These are phyloP conservation scores for Ilex paraguariensis DNA, from an alignment of 305 asterid species.

Conservation along the genomic window DNA sequence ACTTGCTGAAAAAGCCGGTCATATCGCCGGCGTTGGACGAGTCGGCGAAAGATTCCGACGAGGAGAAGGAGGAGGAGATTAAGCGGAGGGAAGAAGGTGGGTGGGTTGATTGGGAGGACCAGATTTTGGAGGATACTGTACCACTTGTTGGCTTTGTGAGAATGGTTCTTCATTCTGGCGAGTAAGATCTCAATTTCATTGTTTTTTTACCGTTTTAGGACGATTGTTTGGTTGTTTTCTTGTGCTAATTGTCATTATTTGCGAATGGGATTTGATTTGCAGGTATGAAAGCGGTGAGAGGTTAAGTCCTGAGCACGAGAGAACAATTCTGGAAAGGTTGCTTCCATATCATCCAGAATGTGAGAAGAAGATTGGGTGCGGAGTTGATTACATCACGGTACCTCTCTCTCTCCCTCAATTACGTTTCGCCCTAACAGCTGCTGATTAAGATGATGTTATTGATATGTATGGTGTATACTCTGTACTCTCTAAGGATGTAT, in stretches of 20 bases:
- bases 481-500: too few species aligned
- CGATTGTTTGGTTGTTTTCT: too few species aligned
- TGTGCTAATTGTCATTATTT: background rate
- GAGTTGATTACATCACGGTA: conserved; percentile 81
- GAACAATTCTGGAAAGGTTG: conserved; percentile 67
- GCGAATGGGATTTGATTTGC: conserved; percentile 17
- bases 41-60: conserved; percentile 24
- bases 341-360: conserved; percentile 88
- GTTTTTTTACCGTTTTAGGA: background rate
- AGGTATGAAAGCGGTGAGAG: conserved; percentile 79
- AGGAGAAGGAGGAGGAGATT: conserved; percentile 22
- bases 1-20: conserved; percentile 63
- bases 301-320: conserved; percentile 80
- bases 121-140: conserved; percentile 89
- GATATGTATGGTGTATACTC: too few species aligned
- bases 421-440: too few species aligned
- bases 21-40: conserved; percentile 32
- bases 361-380: conserved; percentile 77
- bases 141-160: conserved; percentile 93
- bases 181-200: conserved; percentile 30
- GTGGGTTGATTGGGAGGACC: conserved; percentile 97
- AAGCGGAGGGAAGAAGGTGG: conserved; percentile 24
- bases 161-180: conserved; percentile 92
- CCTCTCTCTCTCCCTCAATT: conserved; percentile 12
- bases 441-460: too few species aligned